Conservation (phyloP, 1,139 yeast genomes). For the Nematodospora anomalae region DNA sequence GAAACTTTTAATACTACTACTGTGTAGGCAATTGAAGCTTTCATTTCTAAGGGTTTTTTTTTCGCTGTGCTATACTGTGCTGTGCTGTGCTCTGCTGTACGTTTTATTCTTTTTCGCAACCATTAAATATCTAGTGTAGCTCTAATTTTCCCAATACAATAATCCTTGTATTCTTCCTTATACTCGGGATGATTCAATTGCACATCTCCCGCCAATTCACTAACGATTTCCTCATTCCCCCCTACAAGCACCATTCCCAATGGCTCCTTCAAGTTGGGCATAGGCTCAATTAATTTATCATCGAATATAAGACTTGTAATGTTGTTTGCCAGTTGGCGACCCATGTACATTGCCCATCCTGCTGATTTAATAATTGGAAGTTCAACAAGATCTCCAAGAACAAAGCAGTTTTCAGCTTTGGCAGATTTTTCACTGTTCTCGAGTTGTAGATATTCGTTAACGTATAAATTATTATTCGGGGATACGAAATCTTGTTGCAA, state of each 20-base stretch:
- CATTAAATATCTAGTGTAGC: slow-evolving; percentile 19
- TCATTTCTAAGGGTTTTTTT: too few relatives aligned
- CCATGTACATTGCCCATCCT: slow-evolving; percentile 51
- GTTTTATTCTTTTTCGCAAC: neutral
- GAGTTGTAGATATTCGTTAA: slow-evolving; percentile 42
- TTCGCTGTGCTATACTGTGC: too few relatives aligned
- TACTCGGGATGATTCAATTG: slow-evolving; percentile 37
- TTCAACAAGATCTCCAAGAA: slow-evolving; percentile 43
- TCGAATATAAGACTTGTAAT: slow-evolving; percentile 32
- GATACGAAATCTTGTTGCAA: slow-evolving; percentile 26
- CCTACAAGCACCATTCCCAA: slow-evolving; percentile 47
- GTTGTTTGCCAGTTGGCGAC: slow-evolving; percentile 43
- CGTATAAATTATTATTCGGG: slow-evolving; percentile 26
- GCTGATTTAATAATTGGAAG: slow-evolving; percentile 45
- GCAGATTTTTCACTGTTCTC: slow-evolving; percentile 19
- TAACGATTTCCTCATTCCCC: slow-evolving; percentile 41
- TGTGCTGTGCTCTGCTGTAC: too few relatives aligned
- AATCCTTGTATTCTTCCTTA: slow-evolving; percentile 42
- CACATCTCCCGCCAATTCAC: slow-evolving; percentile 39
- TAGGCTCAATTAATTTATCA: slow-evolving; percentile 34
- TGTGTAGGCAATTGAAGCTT: too few relatives aligned
- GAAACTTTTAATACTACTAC: too few relatives aligned
- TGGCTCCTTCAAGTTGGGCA: slow-evolving; percentile 36
- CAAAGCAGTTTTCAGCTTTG: slow-evolving; percentile 30
- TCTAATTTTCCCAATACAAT: slow-evolving; percentile 26